Evolutionary conservation across 345 rosid genomes (phyloP).

Genomic region (Murraya koenigii): DNA sequence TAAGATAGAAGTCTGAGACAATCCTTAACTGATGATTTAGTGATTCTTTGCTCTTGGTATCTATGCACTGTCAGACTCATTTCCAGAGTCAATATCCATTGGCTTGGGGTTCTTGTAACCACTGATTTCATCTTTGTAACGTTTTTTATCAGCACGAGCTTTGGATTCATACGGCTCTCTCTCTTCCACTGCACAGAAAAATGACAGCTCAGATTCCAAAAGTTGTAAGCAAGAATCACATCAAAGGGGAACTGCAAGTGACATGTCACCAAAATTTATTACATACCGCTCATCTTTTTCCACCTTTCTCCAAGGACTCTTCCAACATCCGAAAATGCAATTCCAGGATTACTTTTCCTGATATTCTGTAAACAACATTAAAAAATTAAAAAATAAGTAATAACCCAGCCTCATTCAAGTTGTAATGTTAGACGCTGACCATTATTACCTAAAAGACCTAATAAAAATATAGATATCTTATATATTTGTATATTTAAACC

Average conservation of each 20-base stretch:
- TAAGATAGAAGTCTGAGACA: neutral
- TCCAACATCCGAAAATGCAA: slow-evolving; percentile 57
- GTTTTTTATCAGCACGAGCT: slow-evolving; percentile 73
- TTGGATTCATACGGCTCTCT: slow-evolving; percentile 75
- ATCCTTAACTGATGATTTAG: neutral
- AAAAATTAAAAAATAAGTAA: slow-evolving; percentile 7
- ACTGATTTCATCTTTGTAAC: slow-evolving; percentile 63
- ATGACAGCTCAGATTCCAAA: neutral
- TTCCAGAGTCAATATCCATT: slow-evolving; percentile 58
- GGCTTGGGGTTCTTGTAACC: slow-evolving; percentile 78
- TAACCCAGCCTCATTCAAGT: slow-evolving; percentile 1
- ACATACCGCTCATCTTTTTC: slow-evolving; percentile 72
- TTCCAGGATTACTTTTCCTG: slow-evolving; percentile 72
- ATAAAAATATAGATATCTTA: neutral
- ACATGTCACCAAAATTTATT: neutral
- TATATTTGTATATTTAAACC: slow-evolving; percentile 14
- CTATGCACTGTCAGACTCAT: slow-evolving; percentile 34
- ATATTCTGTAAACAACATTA: slow-evolving; percentile 52
- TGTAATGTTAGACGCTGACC: neutral
- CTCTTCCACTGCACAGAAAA: slow-evolving; percentile 52
- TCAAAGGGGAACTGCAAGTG: neutral
- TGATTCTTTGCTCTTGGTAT: neutral
- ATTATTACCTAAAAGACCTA: neutral
- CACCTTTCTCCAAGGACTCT: slow-evolving; percentile 77
- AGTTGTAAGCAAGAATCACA: neutral